Base-by-base conservation (phyloP, 2,329 filamentous ascomycete species). In the Parastagonospora avenae region DNA sequence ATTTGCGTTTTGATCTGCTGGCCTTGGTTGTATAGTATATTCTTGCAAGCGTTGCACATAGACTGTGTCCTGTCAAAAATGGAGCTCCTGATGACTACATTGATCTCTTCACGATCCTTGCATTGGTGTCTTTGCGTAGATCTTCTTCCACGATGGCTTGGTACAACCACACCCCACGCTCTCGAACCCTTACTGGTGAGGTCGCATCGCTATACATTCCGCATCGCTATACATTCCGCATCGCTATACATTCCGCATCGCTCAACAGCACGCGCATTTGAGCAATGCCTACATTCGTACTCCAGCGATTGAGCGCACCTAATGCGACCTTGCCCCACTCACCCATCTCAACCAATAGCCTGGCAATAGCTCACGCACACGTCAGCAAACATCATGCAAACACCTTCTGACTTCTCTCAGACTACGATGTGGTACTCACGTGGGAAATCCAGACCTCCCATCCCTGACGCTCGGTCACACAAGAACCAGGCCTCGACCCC, bases 11-110 rank as follows among this genome's bases (percentile, higher is more conserved):
- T 46, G 33, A 40, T 50, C 6, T 4, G 2, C 39, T 42, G 12
- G 47, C 40, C 49, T 46, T 19, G 44, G 44, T 32, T 36, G 30
- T 19, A n/a, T 9, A 37, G 42, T 45, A 37, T 45, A 35, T 42
- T 15, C 36, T 38, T 46, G 4, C 24, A 15, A 9, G 14, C 42
- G 37, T 39, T 46, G 27, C 24, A 42, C 19, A 28, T 40, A 28
- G 40, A 30, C 12, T 36, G 19, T 24, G 19, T 49, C 24, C 27
- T 16, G 24, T 24, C 19, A n/a, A 19, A 39, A 39, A 11, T 39
- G 37, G 37, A 39, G 37, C 42, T 49, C 32, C 38, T 24, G 11
- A 15, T 41, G 45, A 38, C 24, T 8, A 8, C 8, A 19, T 24
- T 2, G 10, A 9, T 39, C 37, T 19, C 19, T 24, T 8, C 37